These are phyloP conservation scores for Saksenaea oblongispora DNA, from an alignment of 371 early-diverging fungal species.

Conservation along the genomic window DNA sequence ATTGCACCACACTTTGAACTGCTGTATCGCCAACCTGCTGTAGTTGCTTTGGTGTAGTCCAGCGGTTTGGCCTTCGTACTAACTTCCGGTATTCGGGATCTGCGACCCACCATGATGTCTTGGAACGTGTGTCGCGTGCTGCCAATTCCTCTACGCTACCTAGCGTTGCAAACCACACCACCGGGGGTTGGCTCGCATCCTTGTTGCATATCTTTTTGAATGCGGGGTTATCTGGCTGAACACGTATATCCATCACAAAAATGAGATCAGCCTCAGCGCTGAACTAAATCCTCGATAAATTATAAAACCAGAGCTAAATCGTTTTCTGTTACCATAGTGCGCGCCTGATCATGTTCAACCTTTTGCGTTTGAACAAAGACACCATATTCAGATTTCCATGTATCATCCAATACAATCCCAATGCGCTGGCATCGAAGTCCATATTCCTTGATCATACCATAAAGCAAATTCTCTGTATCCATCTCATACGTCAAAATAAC, in stretches of 20 bases:
- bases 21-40: background rate
- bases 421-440: constrained; percentile 11
- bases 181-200: background rate
- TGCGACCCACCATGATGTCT: constrained; percentile 10
- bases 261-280: constrained; percentile 7
- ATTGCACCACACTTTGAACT: background rate
- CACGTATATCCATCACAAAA: constrained; percentile 12
- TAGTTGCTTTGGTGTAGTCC: background rate
- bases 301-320: background rate
- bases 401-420: constrained; percentile 11
- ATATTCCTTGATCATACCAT: background rate
- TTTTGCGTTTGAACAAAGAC: constrained; percentile 1
- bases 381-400: constrained; percentile 16
- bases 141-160: constrained; percentile 11
- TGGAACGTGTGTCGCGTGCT: background rate
- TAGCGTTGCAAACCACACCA: constrained; percentile 6
- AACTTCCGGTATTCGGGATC: constrained; percentile 7
- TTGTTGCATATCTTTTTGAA: constrained; percentile 4
- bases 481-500: constrained; percentile 11
- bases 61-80: background rate
- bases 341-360: background rate
- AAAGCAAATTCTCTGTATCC: constrained; percentile 8
- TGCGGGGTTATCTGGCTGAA: background rate
- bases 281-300: background rate
- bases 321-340: background rate